Percentiles rank a stretch among this genome's conserved stretches.
These are phyloP conservation scores for Spongospora subterranea DNA, from an alignment of 208 protist species.

Conservation along the genomic window DNA sequence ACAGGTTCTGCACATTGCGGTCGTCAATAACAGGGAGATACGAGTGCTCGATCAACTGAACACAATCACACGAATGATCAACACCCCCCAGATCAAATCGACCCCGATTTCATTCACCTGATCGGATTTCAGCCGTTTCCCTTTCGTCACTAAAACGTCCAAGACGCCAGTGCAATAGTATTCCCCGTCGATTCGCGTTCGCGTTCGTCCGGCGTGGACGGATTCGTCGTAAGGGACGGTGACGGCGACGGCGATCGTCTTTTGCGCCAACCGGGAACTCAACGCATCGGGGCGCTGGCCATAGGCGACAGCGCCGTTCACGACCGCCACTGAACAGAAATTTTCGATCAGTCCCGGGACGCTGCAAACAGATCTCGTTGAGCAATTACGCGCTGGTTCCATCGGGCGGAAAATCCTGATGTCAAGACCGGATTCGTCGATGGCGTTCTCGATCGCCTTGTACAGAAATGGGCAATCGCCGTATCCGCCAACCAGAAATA, in stretches of 20 bases:
- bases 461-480: not conserved
- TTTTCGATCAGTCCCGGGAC: not conserved
- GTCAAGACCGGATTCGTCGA: not conserved
- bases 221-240: not conserved
- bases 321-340: constrained; percentile 1
- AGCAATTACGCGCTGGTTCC: not conserved
- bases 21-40: not conserved
- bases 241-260: constrained; percentile 24
- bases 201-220: not conserved
- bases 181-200: not conserved
- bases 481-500: constrained; percentile 43
- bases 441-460: not conserved
- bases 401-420: not conserved
- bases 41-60: not conserved
- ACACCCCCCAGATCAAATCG: not conserved
- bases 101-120: constrained; percentile 16
- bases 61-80: not conserved
- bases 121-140: not conserved
- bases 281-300: not conserved
- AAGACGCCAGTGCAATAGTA: constrained; percentile 23
- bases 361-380: not conserved
- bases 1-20: not conserved
- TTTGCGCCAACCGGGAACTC: not conserved
- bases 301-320: constrained; percentile 1
- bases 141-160: not conserved